Percentiles rank a stretch among this genome's conserved stretches.
phyloP scores from a whole-genome alignment of 1,284 basidiomycete genomes.

The Apiotrichum gracile region DNA sequence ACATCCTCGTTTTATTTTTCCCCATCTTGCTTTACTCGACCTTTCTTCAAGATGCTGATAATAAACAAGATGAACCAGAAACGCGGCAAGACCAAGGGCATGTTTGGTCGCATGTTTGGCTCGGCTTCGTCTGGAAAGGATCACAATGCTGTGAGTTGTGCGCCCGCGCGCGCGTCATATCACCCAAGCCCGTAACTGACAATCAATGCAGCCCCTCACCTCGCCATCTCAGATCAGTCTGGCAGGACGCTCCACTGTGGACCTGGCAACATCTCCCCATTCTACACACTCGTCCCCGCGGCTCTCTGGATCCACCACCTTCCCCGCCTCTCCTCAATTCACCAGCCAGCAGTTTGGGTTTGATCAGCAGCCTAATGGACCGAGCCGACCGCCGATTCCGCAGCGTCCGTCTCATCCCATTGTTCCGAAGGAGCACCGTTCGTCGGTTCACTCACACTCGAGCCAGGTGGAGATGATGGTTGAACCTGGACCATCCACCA shows the following conservation, averaged over 20 bases:
- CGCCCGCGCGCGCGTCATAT: neutral
- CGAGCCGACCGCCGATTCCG: slow-evolving; percentile 10
- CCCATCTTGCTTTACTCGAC: neutral
- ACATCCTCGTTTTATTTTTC: too few species aligned
- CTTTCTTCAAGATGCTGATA: neutral
- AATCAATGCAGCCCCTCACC: slow-evolving; percentile 5
- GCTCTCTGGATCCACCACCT: neutral
- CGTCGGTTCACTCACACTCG: slow-evolving; percentile 1
- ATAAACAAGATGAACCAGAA: neutral
- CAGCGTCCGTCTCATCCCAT: slow-evolving; percentile 12
- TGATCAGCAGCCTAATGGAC: slow-evolving; percentile 2
- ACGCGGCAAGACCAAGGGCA: slow-evolving; percentile 33
- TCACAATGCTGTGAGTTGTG: slow-evolving; percentile 5
- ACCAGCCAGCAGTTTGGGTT: slow-evolving; percentile 8
- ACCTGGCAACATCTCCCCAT: slow-evolving; percentile 7
- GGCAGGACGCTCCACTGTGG: slow-evolving; percentile 8
- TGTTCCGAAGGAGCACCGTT: slow-evolving; percentile 4
- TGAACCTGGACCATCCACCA: neutral
- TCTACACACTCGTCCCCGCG: slow-evolving; percentile 4
- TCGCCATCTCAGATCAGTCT: slow-evolving; percentile 12
- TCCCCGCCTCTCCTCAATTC: slow-evolving; percentile 8
- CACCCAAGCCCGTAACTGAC: neutral
- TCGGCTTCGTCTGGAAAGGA: slow-evolving; percentile 14
- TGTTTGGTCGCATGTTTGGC: slow-evolving; percentile 46
- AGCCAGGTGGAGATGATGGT: slow-evolving; percentile 3